Percentiles rank a stretch among this genome's conserved stretches.
phyloP scores from a whole-genome alignment of 75 land plant species.

The Cupressus sempervirens region DNA sequence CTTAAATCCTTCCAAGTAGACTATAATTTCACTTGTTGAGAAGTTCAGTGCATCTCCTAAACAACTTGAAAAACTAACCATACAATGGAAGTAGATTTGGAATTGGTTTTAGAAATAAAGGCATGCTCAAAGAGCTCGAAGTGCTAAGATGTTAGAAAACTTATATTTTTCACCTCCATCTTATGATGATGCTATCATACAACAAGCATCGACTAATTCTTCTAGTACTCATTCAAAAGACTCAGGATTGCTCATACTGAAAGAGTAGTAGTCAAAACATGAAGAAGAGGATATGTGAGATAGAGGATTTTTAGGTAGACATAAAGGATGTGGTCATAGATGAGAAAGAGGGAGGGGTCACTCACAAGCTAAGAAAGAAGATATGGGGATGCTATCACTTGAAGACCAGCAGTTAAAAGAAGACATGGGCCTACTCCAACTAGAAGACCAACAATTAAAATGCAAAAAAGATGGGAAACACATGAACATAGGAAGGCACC shows the following conservation, averaged over 20 bases:
- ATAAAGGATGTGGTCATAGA: neutral
- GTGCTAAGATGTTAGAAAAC: conserved; percentile 17
- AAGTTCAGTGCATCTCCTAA: conserved; percentile 27
- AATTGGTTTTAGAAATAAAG: conserved; percentile 49
- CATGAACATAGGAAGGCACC: no score
- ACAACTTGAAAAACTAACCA: conserved; percentile 22
- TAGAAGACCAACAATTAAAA: no score
- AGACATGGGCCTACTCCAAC: no score
- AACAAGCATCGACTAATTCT: conserved; percentile 11
- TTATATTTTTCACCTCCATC: conserved; percentile 7
- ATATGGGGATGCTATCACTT: neutral
- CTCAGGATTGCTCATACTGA: neutral
- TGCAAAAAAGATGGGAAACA: no score
- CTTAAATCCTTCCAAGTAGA: conserved; percentile 25
- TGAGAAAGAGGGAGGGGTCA: neutral
- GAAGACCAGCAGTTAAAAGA: neutral
- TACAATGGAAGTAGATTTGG: conserved; percentile 47
- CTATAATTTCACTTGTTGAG: conserved; percentile 22
- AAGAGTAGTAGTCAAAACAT: neutral
- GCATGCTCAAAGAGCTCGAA: conserved; percentile 35
- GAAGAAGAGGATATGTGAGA: neutral
- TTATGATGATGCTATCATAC: conserved; percentile 8
- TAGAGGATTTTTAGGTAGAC: neutral
- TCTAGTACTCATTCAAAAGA: conserved; percentile 18
- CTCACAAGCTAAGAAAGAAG: neutral